A percentile compares a stretch with the other conserved stretches of the same genome.
Evolutionary conservation across 140 eudicot genomes (phyloP).

Genomic region (Senecio squalidus): DNA sequence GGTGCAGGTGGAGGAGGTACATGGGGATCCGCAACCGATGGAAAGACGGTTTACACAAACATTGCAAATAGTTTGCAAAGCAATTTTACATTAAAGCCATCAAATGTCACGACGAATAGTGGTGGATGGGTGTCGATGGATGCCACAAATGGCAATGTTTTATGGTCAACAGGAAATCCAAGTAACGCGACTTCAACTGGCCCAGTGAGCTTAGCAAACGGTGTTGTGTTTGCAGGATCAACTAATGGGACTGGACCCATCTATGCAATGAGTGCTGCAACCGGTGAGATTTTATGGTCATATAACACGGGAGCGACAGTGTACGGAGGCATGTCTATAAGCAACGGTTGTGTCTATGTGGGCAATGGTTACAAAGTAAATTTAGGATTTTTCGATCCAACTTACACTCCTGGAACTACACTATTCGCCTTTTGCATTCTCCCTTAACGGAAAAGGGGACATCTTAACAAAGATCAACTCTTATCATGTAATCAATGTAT

Average conservation of each 20-base stretch:
- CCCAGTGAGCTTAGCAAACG: conserved; percentile 45
- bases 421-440: conserved; percentile 39
- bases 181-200: conserved; percentile 33
- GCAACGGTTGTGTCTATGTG: conserved; percentile 41
- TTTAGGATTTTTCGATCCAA: conserved; percentile 21
- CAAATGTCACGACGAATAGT: conserved; percentile 31
- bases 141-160: conserved; percentile 30
- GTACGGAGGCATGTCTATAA: conserved; percentile 44
- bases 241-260: conserved; percentile 31
- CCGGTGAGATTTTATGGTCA: conserved; percentile 45
- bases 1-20: conserved; percentile 43
- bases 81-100: conserved; percentile 37
- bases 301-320: conserved; percentile 42
- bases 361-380: conserved; percentile 35
- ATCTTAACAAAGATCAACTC: neutral
- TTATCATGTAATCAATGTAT: neutral
- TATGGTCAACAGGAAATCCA: conserved; percentile 45
- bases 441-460: neutral
- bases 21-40: conserved; percentile 55
- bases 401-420: conserved; percentile 31
- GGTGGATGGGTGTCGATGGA: conserved; percentile 54
- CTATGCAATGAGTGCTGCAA: conserved; percentile 37
- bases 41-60: conserved; percentile 37
- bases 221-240: conserved; percentile 42
- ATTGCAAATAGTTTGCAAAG: conserved; percentile 32